phyloP scores from a whole-genome alignment of 1,284 basidiomycete genomes.

The Apiotrichum gracile region DNA sequence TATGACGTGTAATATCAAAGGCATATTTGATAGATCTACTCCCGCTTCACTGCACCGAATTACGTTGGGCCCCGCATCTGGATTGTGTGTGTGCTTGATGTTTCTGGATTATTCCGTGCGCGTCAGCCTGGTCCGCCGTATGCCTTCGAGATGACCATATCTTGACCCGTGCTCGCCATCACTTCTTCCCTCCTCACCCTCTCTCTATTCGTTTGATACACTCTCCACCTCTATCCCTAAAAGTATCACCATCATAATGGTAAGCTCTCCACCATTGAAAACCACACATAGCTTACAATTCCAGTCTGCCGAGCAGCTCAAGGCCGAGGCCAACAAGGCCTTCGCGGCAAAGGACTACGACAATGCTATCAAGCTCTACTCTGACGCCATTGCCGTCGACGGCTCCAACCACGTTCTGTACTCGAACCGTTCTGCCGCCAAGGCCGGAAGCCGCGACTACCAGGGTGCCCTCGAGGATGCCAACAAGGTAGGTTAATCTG shows the following conservation, averaged over 20 bases:
- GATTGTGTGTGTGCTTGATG: no score
- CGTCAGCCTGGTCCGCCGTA: no score
- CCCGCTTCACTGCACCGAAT: no score
- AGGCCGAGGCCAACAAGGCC: conserved; percentile 92
- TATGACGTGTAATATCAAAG: neutral
- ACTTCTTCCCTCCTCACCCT: neutral
- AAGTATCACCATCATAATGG: neutral
- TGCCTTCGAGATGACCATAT: no score
- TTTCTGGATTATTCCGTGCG: conserved; percentile 1
- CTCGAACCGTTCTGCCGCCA: conserved; percentile 87
- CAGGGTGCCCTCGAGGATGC: conserved; percentile 77
- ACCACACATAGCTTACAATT: neutral
- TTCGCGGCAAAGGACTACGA: conserved; percentile 91
- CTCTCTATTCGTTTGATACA: neutral
- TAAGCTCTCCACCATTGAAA: neutral
- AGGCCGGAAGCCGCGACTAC: conserved; percentile 76
- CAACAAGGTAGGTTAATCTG: conserved; percentile 61
- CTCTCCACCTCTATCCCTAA: no score
- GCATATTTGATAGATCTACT: no score
- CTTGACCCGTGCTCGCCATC: neutral
- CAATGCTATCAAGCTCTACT: conserved; percentile 73
- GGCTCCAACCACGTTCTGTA: conserved; percentile 79
- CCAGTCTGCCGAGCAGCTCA: conserved; percentile 56
- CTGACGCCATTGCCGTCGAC: conserved; percentile 79
- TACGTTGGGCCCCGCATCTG: no score